Conservation (phyloP, 352 stramenopile species). For the Phytopythium montanum region DNA sequence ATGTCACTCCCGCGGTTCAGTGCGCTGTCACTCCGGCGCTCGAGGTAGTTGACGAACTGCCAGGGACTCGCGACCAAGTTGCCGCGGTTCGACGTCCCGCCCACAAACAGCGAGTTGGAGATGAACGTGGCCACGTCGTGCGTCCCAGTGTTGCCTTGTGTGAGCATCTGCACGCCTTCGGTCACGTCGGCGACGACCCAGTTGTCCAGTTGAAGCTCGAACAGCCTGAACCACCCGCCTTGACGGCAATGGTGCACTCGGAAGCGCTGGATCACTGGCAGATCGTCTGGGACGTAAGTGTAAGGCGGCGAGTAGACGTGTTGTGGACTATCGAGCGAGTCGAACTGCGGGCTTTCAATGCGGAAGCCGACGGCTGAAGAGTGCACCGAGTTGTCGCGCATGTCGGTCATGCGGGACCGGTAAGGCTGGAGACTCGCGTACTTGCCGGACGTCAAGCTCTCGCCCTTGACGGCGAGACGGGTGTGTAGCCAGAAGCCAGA, state of each 20-base stretch:
- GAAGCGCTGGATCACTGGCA: constrained; percentile 28
- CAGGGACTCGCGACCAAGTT: constrained; percentile 26
- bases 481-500: constrained; percentile 50
- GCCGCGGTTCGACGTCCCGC: constrained; percentile 32
- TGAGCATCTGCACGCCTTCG: constrained; percentile 33
- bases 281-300: constrained; percentile 23
- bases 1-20: constrained; percentile 22
- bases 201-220: constrained; percentile 21
- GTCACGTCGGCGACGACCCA: constrained; percentile 34
- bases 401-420: constrained; percentile 18
- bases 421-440: constrained; percentile 28
- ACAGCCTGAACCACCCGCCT: constrained; percentile 33
- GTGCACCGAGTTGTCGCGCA: constrained; percentile 24
- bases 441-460: constrained; percentile 19
- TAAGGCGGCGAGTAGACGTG: constrained; percentile 23
- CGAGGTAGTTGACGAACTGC: constrained; percentile 35
- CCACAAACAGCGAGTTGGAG: constrained; percentile 34
- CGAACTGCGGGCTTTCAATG: constrained; percentile 30
- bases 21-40: constrained; percentile 30
- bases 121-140: constrained; percentile 24
- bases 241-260: constrained; percentile 31
- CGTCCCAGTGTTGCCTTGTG: constrained; percentile 25
- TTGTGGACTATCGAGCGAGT: constrained; percentile 19
- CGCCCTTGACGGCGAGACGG: constrained; percentile 22
- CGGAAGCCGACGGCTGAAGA: constrained; percentile 22